Percentiles rank a stretch among this genome's conserved stretches.
phyloP scores from a whole-genome alignment of 352 stramenopile genomes.

The Pythium utonaiense region DNA sequence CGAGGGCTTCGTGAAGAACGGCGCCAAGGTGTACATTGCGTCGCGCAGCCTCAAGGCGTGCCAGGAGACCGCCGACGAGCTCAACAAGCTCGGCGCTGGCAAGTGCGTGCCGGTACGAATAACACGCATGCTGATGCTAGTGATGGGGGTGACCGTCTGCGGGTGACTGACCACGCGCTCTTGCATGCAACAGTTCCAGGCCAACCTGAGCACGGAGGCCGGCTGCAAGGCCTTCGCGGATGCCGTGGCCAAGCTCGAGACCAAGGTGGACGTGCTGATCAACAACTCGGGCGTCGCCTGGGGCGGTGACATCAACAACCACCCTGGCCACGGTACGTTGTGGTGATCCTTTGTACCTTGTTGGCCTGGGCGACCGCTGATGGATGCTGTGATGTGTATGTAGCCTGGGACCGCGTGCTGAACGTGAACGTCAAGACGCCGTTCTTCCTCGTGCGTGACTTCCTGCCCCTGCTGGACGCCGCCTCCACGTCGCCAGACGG shows the following conservation, averaged over 20 bases:
- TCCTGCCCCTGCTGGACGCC: conserved; percentile 87
- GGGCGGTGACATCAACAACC: conserved; percentile 41
- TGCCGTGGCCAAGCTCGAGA: conserved; percentile 73
- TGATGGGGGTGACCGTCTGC: background rate
- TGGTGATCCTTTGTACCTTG: too few relatives aligned
- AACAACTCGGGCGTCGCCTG: conserved; percentile 91
- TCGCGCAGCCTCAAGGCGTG: conserved; percentile 84
- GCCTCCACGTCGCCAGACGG: conserved; percentile 41
- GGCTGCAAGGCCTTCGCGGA: conserved; percentile 78
- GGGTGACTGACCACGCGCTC: background rate
- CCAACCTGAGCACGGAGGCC: conserved; percentile 74
- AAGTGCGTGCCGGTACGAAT: conserved; percentile 51
- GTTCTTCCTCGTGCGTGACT: conserved; percentile 91
- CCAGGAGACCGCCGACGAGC: conserved; percentile 55
- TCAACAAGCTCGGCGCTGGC: conserved; percentile 53
- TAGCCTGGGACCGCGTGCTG: conserved; percentile 91
- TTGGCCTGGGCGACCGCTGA: too few relatives aligned
- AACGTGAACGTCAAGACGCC: conserved; percentile 93
- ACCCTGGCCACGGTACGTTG: conserved; percentile 29
- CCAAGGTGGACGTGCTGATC: conserved; percentile 89
- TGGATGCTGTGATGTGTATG: too few relatives aligned
- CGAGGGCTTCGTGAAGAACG: conserved; percentile 89
- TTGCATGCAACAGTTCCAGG: conserved; percentile 34
- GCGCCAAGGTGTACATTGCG: conserved; percentile 92
- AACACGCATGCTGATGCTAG: background rate